Conservation (phyloP, 1,139 yeast genomes). For the Yamadazyma conglobata region DNA sequence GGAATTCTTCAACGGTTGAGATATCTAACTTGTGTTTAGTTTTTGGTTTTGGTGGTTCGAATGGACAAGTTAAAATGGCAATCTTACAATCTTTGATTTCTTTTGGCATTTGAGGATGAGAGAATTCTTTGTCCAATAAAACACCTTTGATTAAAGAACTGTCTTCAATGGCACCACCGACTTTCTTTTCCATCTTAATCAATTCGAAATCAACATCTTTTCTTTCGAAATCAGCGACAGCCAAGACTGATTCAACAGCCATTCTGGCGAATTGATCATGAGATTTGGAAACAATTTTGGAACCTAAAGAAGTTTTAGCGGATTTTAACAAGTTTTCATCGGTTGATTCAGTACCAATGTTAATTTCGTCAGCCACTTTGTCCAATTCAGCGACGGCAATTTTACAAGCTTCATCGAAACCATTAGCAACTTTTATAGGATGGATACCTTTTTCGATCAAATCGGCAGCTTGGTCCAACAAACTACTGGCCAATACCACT, state of each 20-base stretch:
- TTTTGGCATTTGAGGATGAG: conserved; percentile 98
- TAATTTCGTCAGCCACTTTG: conserved; percentile 61
- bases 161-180: conserved; percentile 90
- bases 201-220: conserved; percentile 96
- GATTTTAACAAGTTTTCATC: conserved; percentile 71
- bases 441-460: conserved; percentile 96
- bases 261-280: conserved; percentile 93
- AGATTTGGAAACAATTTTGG: conserved; percentile 90
- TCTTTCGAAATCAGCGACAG: conserved; percentile 89
- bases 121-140: conserved; percentile 90
- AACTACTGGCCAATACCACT: conserved; percentile 91
- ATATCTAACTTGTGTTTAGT: conserved; percentile 97
- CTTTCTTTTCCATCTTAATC: conserved; percentile 92
- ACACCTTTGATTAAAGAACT: conserved; percentile 86
- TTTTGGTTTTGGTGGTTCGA: conserved; percentile 99
- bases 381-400: conserved; percentile 81
- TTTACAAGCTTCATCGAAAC: conserved; percentile 95
- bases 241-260: conserved; percentile 94
- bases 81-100: conserved; percentile 74
- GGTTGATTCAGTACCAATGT: conserved; percentile 44
- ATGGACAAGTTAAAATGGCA: conserved; percentile 96
- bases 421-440: conserved; percentile 95
- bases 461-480: conserved; percentile 91
- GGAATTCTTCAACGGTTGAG: conserved; percentile 86
- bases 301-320: conserved; percentile 91